Evolutionary conservation across 2,329 filamentous ascomycete genomes (phyloP), one percentile per base, ranked within the genome.

Genomic region (Colletotrichum spaethianum): DNA sequence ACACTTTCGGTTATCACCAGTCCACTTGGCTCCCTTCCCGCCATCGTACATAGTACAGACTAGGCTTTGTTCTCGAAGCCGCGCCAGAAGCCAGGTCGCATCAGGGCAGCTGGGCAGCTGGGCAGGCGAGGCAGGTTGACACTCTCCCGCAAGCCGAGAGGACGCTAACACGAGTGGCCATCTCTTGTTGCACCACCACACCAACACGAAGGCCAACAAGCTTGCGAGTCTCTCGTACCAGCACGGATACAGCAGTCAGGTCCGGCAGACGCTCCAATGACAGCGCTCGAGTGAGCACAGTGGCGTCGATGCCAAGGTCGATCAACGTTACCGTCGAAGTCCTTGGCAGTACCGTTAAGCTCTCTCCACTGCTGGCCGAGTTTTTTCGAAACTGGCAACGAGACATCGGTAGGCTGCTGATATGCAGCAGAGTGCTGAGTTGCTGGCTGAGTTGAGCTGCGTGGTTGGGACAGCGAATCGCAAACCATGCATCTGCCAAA

Each of bases 301-400:
- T 64, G 72, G 69, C 72, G 64, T 18, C 55, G 42, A 63, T 74
- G 72, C 72, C 64, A 74, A 74, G 72, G 44, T 72, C 64, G 72
- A 73, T 73, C 72, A 74, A 66, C 59, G 72, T 68, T 67, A 36
- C 46, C 44, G 63, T 64, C 72, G 63, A 73, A 57, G 36, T 20
- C 33, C 68, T 72, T 55, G 69, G 67, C 67, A n/a, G 53, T 55
- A 33, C 52, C n/a, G 42, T n/a, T 44, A 28, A 53, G 44, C 48
- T 61, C 40, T 59, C 31, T 28, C 8, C 60, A 52, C 33, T 62
- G 40, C 28, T 46, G 4, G 33, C 62, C 40, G 59, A 50, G 28
- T 28, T 28, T 67, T 65, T 23, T 56, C 38, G 28, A 28, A 14
- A 20, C 18, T 14, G 28, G 28, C 18, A 56, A 11, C 48, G 23